phyloP scores from a whole-genome alignment of 1,284 basidiomycete species.

The Ustilago bromivora region DNA sequence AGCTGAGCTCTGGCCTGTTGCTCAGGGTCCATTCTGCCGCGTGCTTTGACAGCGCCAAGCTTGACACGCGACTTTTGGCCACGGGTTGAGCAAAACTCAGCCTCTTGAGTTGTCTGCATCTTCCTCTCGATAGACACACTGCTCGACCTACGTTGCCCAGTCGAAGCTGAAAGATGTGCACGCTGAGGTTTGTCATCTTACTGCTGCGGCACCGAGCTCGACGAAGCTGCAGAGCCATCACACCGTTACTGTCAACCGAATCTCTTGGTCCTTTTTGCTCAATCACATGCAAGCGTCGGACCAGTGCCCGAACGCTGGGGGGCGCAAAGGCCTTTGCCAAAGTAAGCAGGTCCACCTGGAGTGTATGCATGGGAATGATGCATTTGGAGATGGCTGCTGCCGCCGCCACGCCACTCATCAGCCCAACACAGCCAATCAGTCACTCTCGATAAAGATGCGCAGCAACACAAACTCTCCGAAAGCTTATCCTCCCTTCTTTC shows the following conservation, averaged over 20 bases:
- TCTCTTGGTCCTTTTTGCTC: neutral
- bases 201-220: neutral
- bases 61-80: neutral
- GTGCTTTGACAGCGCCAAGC: neutral
- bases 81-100: neutral
- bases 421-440: neutral
- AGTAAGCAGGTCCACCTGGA: neutral
- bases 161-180: neutral
- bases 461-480: constrained; percentile 6
- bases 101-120: neutral
- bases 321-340: neutral
- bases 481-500: neutral
- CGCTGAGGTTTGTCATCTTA: neutral
- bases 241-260: neutral
- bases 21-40: neutral
- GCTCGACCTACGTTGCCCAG: neutral
- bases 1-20: neutral
- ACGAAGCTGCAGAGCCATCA: neutral
- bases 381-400: neutral
- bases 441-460: constrained; percentile 1
- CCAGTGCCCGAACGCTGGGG: neutral
- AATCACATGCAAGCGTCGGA: constrained; percentile 5
- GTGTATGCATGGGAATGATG: neutral
- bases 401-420: constrained; percentile 6
- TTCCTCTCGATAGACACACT: neutral